Percentiles rank a stretch among this genome's conserved stretches.
Evolutionary conservation across 2,329 filamentous ascomycete species (phyloP).

Genomic region (Metarhizium robertsii): DNA sequence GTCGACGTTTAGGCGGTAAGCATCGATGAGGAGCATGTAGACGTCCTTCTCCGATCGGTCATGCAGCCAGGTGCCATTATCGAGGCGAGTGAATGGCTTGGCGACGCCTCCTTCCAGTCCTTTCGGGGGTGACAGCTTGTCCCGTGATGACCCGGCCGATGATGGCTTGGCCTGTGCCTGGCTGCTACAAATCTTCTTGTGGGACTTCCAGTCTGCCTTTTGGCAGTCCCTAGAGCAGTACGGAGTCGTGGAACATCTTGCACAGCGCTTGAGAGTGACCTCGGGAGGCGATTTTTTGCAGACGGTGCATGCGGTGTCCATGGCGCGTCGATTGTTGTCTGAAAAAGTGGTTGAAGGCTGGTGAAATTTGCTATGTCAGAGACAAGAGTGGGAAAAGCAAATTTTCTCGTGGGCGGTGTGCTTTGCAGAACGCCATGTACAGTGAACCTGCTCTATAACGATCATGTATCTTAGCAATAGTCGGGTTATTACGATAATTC

Average conservation of each 20-base stretch:
- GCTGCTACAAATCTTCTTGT: conserved; percentile 34
- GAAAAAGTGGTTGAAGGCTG: too few species aligned
- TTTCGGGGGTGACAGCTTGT: conserved; percentile 12
- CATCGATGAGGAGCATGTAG: conserved; percentile 36
- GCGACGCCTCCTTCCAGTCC: conserved; percentile 19
- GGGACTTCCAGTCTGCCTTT: conserved; percentile 38
- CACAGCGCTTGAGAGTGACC: conserved; percentile 28
- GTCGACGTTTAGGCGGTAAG: conserved; percentile 36
- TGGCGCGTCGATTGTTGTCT: not conserved
- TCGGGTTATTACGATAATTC: too few species aligned
- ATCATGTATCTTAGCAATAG: too few species aligned
- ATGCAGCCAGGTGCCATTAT: conserved; percentile 32
- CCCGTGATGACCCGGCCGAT: not conserved
- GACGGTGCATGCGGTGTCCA: conserved; percentile 12
- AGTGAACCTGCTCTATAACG: too few species aligned
- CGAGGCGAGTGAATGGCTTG: conserved; percentile 31
- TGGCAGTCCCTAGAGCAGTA: conserved; percentile 47
- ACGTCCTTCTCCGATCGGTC: conserved; percentile 32
- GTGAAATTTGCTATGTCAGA: too few species aligned
- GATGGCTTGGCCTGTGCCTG: conserved; percentile 4
- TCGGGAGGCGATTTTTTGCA: conserved; percentile 20
- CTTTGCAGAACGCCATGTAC: too few species aligned
- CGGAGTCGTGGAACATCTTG: conserved; percentile 32
- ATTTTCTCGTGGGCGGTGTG: too few species aligned
- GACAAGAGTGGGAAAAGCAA: too few species aligned